These are phyloP conservation scores for Microcyclospora pomicola DNA, from an alignment of 2,329 filamentous ascomycete species.

Conservation along the genomic window DNA sequence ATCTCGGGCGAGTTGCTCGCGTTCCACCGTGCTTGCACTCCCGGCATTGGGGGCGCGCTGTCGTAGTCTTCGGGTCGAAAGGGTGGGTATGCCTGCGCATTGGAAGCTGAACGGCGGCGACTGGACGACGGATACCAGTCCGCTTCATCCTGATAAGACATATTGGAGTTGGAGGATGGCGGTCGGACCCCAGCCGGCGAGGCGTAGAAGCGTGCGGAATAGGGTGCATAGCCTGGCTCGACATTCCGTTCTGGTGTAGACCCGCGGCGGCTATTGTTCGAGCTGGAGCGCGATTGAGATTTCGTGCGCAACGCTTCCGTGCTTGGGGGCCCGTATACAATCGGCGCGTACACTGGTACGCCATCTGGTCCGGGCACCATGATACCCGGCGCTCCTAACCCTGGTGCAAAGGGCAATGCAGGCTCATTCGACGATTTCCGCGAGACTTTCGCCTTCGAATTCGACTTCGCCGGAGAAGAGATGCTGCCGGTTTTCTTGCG, in stretches of 20 bases:
- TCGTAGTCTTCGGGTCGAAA: conserved; percentile 27
- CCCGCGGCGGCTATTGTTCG: conserved; percentile 15
- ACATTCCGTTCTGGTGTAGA: conserved; percentile 18
- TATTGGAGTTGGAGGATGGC: conserved; percentile 26
- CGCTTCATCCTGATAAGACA: conserved; percentile 35
- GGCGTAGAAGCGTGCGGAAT: conserved; percentile 15
- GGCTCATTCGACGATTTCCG: conserved; percentile 14
- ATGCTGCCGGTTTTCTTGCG: conserved; percentile 18
- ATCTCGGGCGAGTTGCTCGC: conserved; percentile 24
- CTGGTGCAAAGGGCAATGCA: conserved; percentile 8
- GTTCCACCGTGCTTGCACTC: conserved; percentile 22
- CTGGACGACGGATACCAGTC: conserved; percentile 24
- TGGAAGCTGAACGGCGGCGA: conserved; percentile 27
- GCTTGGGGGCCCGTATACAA: conserved; percentile 17
- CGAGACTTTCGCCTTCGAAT: conserved; percentile 20
- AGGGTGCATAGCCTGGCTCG: conserved; percentile 8
- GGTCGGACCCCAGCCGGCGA: conserved; percentile 14
- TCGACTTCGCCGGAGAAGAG: conserved; percentile 22
- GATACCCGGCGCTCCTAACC: conserved; percentile 28
- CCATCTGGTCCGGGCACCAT: conserved; percentile 36
- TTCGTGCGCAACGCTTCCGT: conserved; percentile 7
- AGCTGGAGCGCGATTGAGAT: conserved; percentile 8
- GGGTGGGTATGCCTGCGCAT: conserved; percentile 17
- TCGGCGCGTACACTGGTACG: conserved; percentile 28
- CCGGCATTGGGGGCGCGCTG: conserved; percentile 16